These are phyloP conservation scores for Metschnikowia matae DNA, from an alignment of 805 yeast genomes.

Conservation along the genomic window DNA sequence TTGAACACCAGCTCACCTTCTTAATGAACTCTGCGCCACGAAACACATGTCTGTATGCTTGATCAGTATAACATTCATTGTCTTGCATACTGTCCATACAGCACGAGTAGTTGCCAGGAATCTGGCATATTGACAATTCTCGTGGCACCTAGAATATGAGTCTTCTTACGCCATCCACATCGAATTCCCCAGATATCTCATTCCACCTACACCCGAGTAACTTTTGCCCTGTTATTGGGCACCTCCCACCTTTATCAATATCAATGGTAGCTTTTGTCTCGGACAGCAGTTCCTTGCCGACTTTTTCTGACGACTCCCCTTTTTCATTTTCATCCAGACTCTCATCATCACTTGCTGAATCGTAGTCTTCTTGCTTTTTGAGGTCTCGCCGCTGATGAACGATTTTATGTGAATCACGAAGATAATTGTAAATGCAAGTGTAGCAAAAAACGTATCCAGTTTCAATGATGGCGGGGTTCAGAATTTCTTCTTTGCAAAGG, in stretches of 20 bases:
- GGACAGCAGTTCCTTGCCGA: conserved; percentile 5
- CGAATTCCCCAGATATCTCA: conserved; percentile 57
- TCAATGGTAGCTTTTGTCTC: neutral
- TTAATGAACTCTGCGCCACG: too few relatives aligned
- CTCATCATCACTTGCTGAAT: conserved; percentile 10
- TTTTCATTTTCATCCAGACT: conserved; percentile 7
- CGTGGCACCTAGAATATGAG: conserved; percentile 48
- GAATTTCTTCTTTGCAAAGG: conserved; percentile 58
- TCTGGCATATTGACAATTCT: neutral
- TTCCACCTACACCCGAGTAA: conserved; percentile 70
- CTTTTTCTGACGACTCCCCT: conserved; percentile 8
- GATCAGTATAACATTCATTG: too few relatives aligned
- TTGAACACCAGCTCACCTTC: too few relatives aligned
- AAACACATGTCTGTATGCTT: too few relatives aligned
- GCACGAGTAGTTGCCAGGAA: too few relatives aligned
- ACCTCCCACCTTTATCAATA: conserved; percentile 51
- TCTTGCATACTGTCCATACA: too few relatives aligned
- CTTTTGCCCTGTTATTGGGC: conserved; percentile 77
- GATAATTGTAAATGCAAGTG: conserved; percentile 69
- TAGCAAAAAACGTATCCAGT: conserved; percentile 91
- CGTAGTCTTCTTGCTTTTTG: conserved; percentile 14
- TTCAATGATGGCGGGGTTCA: conserved; percentile 82
- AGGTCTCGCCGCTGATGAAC: conserved; percentile 16
- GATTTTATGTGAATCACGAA: conserved; percentile 45
- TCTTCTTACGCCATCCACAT: conserved; percentile 69